phyloP scores from a whole-genome alignment of 768 basidiomycete genomes.

The Pisolithus tinctorius region DNA sequence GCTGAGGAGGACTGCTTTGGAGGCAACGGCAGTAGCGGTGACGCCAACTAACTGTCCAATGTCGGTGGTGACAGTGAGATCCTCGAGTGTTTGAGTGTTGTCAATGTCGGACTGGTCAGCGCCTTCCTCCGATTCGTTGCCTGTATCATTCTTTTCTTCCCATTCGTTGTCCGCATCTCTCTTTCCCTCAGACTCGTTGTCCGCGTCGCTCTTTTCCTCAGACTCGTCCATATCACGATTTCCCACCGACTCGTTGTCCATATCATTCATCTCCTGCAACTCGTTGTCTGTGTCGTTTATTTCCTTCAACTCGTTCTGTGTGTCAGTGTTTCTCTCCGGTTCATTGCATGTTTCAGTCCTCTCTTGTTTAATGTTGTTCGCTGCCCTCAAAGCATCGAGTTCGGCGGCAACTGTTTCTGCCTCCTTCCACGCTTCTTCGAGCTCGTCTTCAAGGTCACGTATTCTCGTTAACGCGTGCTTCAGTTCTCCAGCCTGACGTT shows the following conservation, averaged over 20 bases:
- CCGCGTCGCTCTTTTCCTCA: too few species aligned
- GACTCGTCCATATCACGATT: too few species aligned
- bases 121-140: slow-evolving; percentile 15
- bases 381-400: slow-evolving; percentile 54
- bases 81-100: slow-evolving; percentile 20
- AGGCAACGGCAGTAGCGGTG: slow-evolving; percentile 32
- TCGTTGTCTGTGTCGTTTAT: too few species aligned
- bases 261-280: too few species aligned
- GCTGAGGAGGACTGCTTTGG: slow-evolving; percentile 28
- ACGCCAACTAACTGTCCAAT: slow-evolving; percentile 30
- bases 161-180: slow-evolving; percentile 15
- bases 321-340: not conserved
- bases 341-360: slow-evolving; percentile 16
- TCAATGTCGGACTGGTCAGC: slow-evolving; percentile 12
- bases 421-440: slow-evolving; percentile 76
- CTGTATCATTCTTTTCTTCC: slow-evolving; percentile 9
- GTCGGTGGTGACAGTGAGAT: slow-evolving; percentile 19
- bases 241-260: too few species aligned
- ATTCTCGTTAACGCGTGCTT: slow-evolving; percentile 40
- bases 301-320: too few species aligned
- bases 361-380: slow-evolving; percentile 16
- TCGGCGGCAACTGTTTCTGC: slow-evolving; percentile 69
- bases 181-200: not conserved
- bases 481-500: slow-evolving; percentile 56
- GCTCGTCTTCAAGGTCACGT: slow-evolving; percentile 54